Evolutionary conservation across 306 rosid species (phyloP), one percentile per base, ranked within the genome.

Genomic region (Acacia melanoxylon): DNA sequence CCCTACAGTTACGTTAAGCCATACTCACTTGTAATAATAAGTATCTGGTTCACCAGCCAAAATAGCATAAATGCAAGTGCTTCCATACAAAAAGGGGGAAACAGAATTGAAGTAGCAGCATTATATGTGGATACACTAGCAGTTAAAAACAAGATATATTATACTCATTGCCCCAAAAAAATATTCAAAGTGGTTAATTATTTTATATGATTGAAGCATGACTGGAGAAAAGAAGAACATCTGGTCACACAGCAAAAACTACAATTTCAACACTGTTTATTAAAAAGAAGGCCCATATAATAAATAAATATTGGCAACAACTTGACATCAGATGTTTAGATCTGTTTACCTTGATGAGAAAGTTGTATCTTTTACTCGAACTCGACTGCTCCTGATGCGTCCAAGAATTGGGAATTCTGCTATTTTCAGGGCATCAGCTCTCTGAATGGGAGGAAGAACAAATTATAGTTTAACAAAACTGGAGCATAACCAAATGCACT

Each of bases 391-490:
- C 87, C 93, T 91, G 33, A 92, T 85, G 70, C 99, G 99, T 29
- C 99, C 99, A 44, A 95, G 82, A 35, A 91, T 58, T 63, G 98
- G 99, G 89, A 95, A 95, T 85, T 95, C 99, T 61, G 92, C 88
- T 80, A 95, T 92, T 85, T 90, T 87, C 76, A 95, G 85, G 35
- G 91, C 67, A 27, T 84, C 90, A 56, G 99, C 99, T 89, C 99
- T 92, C 99, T 95, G 83, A 75, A 79, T 51, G 58, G 22, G 44
- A 5, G 5, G 2, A 25, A 9, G 11, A 16, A 84, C 74, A 81
- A 58, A 87, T 40, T 46, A 27, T 24, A 76, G 75, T 49, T 76
- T 31, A 78, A 67, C 54, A 31, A 78, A 65, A 62, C 15, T 25
- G 58, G 35, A 85, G 69, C 51, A 86, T 41, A 69, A 58, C 67